These are phyloP conservation scores for Fusarium tupiense DNA, from an alignment of 2,329 filamentous ascomycete species.

Conservation along the genomic window DNA sequence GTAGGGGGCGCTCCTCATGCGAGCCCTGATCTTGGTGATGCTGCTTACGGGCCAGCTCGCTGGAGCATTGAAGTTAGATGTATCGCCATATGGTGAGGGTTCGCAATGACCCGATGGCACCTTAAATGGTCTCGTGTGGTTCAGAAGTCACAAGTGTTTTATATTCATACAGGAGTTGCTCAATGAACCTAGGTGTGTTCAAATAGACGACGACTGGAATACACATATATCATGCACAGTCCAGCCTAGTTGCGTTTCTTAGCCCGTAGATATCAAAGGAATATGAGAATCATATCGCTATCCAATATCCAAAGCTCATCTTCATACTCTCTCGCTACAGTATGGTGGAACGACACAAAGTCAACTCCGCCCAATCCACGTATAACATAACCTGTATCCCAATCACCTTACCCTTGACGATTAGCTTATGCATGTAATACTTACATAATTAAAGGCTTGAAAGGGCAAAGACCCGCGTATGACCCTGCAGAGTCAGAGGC, in stretches of 20 bases:
- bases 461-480: not conserved
- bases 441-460: not conserved
- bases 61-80: not conserved
- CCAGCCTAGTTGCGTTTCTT: not conserved
- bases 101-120: not conserved
- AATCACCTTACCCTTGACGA: not conserved
- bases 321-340: not conserved
- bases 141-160: not conserved
- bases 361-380: not conserved
- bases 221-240: not conserved
- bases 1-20: not conserved
- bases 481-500: not conserved
- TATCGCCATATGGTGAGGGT: not conserved
- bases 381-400: not conserved
- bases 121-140: not conserved
- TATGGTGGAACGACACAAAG: not conserved
- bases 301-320: not conserved
- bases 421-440: not conserved
- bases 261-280: fast-evolving
- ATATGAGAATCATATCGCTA: not conserved
- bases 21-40: not conserved
- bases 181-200: not conserved
- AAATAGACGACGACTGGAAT: not conserved
- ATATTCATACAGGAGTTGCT: not conserved
- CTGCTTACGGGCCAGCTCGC: not conserved